Percentiles rank a stretch among this genome's conserved stretches.
phyloP scores from a whole-genome alignment of 2,329 filamentous ascomycete species.

The Aureobasidium melanogenum region DNA sequence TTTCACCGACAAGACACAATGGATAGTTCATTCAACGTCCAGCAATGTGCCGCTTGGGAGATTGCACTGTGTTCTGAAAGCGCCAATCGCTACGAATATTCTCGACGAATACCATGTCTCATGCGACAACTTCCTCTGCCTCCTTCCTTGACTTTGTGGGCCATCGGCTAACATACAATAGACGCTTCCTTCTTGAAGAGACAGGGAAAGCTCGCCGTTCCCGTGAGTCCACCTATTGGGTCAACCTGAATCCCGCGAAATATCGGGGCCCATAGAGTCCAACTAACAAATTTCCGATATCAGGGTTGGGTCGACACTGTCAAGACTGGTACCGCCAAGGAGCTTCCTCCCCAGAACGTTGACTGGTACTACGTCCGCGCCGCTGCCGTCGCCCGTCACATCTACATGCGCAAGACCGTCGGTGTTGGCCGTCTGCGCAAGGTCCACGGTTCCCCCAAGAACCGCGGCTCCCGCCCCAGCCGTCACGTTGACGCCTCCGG shows the following conservation, averaged over 20 bases:
- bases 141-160: background rate
- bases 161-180: background rate
- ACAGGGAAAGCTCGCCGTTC: conserved; percentile 85
- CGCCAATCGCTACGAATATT: too few species aligned
- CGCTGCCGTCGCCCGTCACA: conserved; percentile 90
- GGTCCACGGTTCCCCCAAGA: conserved; percentile 84
- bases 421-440: conserved; percentile 96
- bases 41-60: background rate
- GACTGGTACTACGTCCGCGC: conserved; percentile 95
- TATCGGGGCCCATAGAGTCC: background rate
- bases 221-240: conserved; percentile 24
- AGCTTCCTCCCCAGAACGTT: conserved; percentile 94
- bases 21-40: background rate
- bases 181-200: conserved; percentile 78
- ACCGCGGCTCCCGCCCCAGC: conserved; percentile 83
- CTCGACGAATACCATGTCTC: background rate
- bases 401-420: conserved; percentile 99
- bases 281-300: conserved; percentile 16
- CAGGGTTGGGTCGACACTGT: conserved; percentile 96
- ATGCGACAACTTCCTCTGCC: background rate
- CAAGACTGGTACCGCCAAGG: conserved; percentile 94
- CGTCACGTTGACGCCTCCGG: conserved; percentile 95
- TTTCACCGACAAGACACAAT: background rate
- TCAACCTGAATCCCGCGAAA: background rate
- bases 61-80: background rate